Percentiles rank a stretch among this genome's conserved stretches.
Evolutionary conservation across 1,139 yeast genomes (phyloP).

Genomic region (Blastobotrys apis): DNA sequence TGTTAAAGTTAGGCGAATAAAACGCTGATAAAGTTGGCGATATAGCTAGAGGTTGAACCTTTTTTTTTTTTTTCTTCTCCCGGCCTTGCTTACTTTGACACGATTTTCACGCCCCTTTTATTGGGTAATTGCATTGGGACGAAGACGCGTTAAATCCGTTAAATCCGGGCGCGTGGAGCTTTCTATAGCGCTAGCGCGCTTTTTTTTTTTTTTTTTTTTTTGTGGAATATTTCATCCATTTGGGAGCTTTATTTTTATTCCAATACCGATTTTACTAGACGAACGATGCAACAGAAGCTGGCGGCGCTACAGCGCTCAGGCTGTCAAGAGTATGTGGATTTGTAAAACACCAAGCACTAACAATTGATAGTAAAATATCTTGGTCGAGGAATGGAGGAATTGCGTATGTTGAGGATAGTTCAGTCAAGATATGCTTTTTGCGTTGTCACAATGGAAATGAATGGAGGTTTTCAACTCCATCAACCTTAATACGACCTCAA

Average conservation of each 20-base stretch:
- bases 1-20: no score
- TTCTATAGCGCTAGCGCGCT: no score
- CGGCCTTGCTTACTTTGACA: neutral
- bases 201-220: no score
- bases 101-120: no score
- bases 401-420: constrained; percentile 47
- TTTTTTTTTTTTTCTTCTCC: neutral
- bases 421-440: constrained; percentile 53
- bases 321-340: constrained; percentile 15
- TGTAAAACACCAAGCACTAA: neutral
- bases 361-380: constrained; percentile 41
- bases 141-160: no score
- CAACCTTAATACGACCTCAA: constrained; percentile 22
- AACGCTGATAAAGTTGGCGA: neutral
- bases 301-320: constrained; percentile 22
- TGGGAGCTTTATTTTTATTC: no score
- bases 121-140: no score
- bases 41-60: neutral
- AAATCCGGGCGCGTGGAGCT: no score
- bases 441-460: constrained; percentile 58
- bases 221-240: no score
- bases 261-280: no score
- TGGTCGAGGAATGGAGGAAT: constrained; percentile 77
- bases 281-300: constrained; percentile 11
- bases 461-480: constrained; percentile 65